phyloP scores from a whole-genome alignment of 345 rosid genomes.

The Iberis pinnata region DNA sequence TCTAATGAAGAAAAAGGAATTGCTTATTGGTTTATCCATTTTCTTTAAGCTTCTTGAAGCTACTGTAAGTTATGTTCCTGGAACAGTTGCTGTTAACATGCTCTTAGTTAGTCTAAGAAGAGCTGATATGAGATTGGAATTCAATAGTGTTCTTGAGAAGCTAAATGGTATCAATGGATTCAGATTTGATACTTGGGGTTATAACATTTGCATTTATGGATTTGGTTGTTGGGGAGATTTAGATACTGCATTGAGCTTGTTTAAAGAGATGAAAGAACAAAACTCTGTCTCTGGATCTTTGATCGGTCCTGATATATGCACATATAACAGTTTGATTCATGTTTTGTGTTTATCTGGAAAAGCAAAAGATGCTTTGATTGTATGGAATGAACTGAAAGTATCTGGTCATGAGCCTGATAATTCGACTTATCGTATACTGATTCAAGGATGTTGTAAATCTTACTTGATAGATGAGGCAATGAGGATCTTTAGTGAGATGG shows the following conservation, averaged over 20 bases:
- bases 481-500: conserved; percentile 61
- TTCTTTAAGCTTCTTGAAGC: conserved; percentile 61
- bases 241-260: conserved; percentile 51
- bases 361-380: conserved; percentile 62
- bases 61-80: conserved; percentile 36
- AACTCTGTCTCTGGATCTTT: conserved; percentile 33
- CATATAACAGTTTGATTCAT: conserved; percentile 78
- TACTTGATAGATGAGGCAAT: conserved; percentile 63
- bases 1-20: conserved; percentile 50
- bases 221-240: conserved; percentile 86
- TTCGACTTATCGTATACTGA: conserved; percentile 55
- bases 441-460: conserved; percentile 73
- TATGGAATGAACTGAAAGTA: conserved; percentile 66
- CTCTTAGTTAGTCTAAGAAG: conserved; percentile 60
- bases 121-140: conserved; percentile 51
- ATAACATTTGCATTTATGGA: conserved; percentile 76
- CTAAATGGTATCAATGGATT: conserved; percentile 41
- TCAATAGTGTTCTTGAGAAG: conserved; percentile 40
- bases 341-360: conserved; percentile 65
- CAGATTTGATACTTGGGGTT: conserved; percentile 59
- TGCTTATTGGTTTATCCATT: conserved; percentile 52
- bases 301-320: conserved; percentile 65
- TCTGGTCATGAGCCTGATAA: conserved; percentile 87
- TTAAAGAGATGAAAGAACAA: conserved; percentile 69
- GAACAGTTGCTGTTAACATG: conserved; percentile 52